Base-by-base conservation (phyloP, 352 stramenopile genomes). In the Hyaloperonospora arabidopsidis region DNA sequence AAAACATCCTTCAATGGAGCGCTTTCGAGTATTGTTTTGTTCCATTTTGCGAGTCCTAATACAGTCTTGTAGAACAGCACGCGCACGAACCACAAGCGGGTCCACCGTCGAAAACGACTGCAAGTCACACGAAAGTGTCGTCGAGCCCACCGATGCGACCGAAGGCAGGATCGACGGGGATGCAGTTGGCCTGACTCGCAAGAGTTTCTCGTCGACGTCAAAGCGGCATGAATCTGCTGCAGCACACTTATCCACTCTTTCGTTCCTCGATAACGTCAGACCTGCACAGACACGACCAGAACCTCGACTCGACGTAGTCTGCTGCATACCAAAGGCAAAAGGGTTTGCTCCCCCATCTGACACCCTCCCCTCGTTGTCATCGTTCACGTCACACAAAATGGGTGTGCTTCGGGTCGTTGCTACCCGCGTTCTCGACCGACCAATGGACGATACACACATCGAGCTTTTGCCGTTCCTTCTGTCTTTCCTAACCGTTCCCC, bases 51-150 rank as follows among this genome's bases (percentile, higher is more conserved):
- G 69, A 50, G 79, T 76, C 49, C 75, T 72, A 21, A 86, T 80
- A 53, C 78, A 91, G 40, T 91, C 78, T 54, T 89, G 68, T 23
- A 89, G 35, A 29, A 91, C 75, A 13, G 75, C 78, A 6, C 74
- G 65, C 15, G 81, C 76, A 28, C 81, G 89, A 14, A 68, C 73
- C 25, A 76, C 71, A 14, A 91, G 59, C 7, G 77, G 75, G 40
- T 87, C 78, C 10, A 71, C 61, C 5, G 48, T 68, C 36, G 68
- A 67, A 43, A 71, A 70, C 36, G 71, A 60, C 28, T 68, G 52
- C 34, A 70, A 76, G 28, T 56, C 68, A 8, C 69, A 74, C 13
- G 71, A 77, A 1, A 61, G 70, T 3, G 75, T 68, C 18, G 68
- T 70, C 11, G 75, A 83, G 0, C 54, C 54, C 3, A 72, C 80